Base-by-base conservation (phyloP, 495 filamentous ascomycete species). In the Pyronema domesticum region DNA sequence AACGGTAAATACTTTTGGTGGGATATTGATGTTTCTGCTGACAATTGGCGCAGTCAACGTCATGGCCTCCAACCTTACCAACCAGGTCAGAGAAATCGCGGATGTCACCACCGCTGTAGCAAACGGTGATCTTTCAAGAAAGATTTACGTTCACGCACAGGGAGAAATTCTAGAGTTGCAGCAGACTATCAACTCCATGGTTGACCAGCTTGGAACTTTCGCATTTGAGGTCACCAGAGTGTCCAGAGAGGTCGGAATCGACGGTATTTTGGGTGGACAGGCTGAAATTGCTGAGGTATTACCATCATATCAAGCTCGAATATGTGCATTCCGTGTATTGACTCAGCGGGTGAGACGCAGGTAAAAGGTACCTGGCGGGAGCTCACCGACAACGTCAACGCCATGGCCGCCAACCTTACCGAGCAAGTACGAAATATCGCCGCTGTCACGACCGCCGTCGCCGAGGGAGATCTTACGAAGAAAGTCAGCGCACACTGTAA, bases 111-210 rank as follows among this genome's bases (percentile, higher is more conserved):
- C 88, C 1, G 89, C 93, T 57, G 91, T 98, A 51, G 91, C 91
- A 18, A 86, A 95, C 61, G 91, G 91, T 67, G 89, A 98, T 72
- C 72, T 98, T 55, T 94, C 85, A 58, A 84, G 91, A 68, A 96
- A 96, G 69, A 95, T 98, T 57, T 83, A 93, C 64, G 81, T 88
- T 67, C 85, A 88, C 17, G 93, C 91, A 54, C 81, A 85, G 62
- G 91, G 91, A 62, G 93, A 98, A 72, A 96, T 98, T 60, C 72
- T 95, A 35, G 85, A 96, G 66, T 74, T 98, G 18, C 93, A 98
- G 68, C 86, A 95, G 65, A 98, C 91, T 0, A 96, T 98, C 61
- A 98, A 98, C 62, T 94, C 84, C 67, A 98, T 98, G 91, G 93
- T 99, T 64, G 89, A 94, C 61, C 91, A 99, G 71, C 74, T 99